Conservation (phyloP, 257 asterid species). For the Rubia yunnanensis region DNA sequence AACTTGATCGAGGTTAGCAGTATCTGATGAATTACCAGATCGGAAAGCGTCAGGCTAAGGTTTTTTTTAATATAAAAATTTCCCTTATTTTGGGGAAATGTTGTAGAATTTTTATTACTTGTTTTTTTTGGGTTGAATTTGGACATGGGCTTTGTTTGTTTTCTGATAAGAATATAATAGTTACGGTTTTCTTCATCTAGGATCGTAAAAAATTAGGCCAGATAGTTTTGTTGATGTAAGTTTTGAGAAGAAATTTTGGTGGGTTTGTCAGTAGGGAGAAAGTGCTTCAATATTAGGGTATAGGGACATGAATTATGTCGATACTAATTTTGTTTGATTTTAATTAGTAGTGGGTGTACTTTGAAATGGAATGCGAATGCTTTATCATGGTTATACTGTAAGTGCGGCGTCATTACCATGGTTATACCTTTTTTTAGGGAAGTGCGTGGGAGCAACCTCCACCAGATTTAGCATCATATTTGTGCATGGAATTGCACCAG, state of each 20-base stretch:
- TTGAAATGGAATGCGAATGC: background rate
- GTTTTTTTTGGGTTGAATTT: background rate
- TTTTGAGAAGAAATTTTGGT: background rate
- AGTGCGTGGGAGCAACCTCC: too few species aligned
- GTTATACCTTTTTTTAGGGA: too few species aligned
- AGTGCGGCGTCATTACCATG: too few species aligned
- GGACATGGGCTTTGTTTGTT: background rate
- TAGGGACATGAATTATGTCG: background rate
- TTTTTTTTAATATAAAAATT: slow-evolving; percentile 17
- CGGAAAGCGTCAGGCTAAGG: slow-evolving; percentile 81
- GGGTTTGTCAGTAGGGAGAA: background rate
- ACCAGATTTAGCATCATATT: too few species aligned
- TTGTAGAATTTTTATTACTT: slow-evolving; percentile 3
- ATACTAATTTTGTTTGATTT: background rate
- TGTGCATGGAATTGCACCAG: too few species aligned
- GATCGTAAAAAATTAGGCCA: background rate
- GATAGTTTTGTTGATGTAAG: background rate
- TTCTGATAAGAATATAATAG: background rate
- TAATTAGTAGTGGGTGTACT: background rate
- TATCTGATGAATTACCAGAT: slow-evolving; percentile 67
- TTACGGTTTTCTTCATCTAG: background rate
- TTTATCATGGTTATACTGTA: too few species aligned
- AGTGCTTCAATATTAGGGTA: background rate
- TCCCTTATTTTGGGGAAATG: background rate
- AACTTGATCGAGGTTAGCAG: too few species aligned